A percentile compares a stretch with the other conserved stretches of the same genome.
These are phyloP conservation scores for Drosera spatulata DNA, from an alignment of 179 eudicot species.

Conservation along the genomic window DNA sequence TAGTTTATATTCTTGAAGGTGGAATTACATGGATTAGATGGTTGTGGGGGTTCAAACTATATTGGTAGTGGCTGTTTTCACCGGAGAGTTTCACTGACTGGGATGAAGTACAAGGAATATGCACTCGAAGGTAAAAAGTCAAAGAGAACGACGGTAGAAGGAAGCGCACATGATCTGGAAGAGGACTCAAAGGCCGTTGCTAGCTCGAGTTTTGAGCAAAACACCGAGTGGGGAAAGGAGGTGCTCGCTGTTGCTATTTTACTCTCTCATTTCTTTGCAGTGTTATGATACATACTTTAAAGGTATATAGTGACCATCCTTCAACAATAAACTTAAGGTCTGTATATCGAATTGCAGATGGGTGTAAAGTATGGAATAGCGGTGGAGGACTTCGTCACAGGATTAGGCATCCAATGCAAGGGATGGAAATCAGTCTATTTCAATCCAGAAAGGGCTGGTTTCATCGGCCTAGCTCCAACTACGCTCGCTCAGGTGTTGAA, in stretches of 20 bases:
- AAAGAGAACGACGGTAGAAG: neutral
- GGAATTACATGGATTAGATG: constrained; percentile 64
- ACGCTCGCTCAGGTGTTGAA: constrained; percentile 44
- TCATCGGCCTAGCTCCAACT: constrained; percentile 55
- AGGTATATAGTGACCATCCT: too few species aligned
- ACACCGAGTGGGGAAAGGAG: constrained; percentile 76
- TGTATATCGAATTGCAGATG: constrained; percentile 25
- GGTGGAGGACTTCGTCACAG: constrained; percentile 76
- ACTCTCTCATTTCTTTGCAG: neutral
- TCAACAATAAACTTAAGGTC: too few species aligned
- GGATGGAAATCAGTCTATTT: constrained; percentile 74
- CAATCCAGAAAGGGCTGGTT: constrained; percentile 41
- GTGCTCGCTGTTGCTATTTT: constrained; percentile 12
- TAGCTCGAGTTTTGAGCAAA: constrained; percentile 48
- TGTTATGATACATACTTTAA: too few species aligned
- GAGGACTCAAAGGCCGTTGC: constrained; percentile 40
- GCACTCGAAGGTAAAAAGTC: constrained; percentile 11
- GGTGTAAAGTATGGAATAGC: constrained; percentile 72
- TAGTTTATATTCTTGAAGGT: constrained; percentile 23
- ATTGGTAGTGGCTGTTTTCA: constrained; percentile 88
- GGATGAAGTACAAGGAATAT: constrained; percentile 31
- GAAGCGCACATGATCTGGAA: constrained; percentile 30
- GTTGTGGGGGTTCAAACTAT: constrained; percentile 67
- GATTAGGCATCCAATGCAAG: constrained; percentile 55
- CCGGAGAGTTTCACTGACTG: constrained; percentile 54